Evolutionary conservation across 2,329 filamentous ascomycete genomes (phyloP), one percentile per base, ranked within the genome.

Genomic region (Monosporascus cannonballus): DNA sequence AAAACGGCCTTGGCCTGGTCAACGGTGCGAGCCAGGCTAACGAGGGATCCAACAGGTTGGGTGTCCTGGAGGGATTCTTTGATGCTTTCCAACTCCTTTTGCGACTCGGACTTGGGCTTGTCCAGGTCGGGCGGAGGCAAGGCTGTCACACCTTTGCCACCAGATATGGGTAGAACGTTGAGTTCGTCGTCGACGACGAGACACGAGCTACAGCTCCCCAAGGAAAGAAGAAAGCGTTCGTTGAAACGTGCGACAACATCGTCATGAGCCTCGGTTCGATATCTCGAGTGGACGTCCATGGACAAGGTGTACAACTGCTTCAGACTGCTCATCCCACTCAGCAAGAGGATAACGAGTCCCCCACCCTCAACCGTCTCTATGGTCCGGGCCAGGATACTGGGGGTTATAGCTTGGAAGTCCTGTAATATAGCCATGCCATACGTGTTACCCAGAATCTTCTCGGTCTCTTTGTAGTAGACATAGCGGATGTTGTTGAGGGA

Each of bases 391-490:
- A 99, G 81, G 59, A 96, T 80, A 67, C 99, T 99, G n/a, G 94
- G 94, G 9, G 94, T 99, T 61, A 99, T 83, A 41, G 92, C 94
- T 72, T 99, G 94, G 64, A 99, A 99, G 68, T 99, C 94, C 71
- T 99, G 94, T 61, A 99, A 75, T 59, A 99, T 96, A 70, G 91
- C 96, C 90, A 96, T 96, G 68, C 93, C 93, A 68, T 94, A 99
- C 44, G 94, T 99, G 71, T 97, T 96, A 69, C 94, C 94, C 52
- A 97, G 74, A 67, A 99, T 96, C 78, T 96, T 97, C 66, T 99
- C 94, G 27, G 94, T 97, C 76, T 99, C 94, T 74, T 99, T 99
- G 78, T 99, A 99, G 79, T 96, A 99, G 53, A 94, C 90, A 81
- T 99, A 99, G 71, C 94, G 89, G 69, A 99, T 96, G 71, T 96